phyloP scores from a whole-genome alignment of 305 asterid genomes.

The Fraxinus floribunda region DNA sequence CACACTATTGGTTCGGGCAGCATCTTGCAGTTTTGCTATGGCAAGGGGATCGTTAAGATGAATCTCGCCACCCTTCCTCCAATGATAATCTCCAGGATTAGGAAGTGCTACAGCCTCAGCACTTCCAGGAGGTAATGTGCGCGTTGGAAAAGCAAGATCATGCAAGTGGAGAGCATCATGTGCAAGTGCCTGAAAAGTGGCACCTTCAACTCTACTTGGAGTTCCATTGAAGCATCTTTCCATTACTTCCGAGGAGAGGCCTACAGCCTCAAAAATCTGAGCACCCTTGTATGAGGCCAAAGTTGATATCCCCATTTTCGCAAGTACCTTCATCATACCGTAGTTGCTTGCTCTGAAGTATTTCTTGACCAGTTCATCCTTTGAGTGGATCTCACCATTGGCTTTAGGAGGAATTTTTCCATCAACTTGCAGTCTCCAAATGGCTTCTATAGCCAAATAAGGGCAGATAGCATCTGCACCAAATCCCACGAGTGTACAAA shows the following conservation, averaged over 20 bases:
- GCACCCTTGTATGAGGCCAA: constrained; percentile 99
- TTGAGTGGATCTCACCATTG: constrained; percentile 74
- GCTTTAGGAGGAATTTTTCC: constrained; percentile 92
- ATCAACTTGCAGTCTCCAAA: constrained; percentile 94
- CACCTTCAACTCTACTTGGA: constrained; percentile 99
- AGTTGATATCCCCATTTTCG: constrained; percentile 99
- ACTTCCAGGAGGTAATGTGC: constrained; percentile 79
- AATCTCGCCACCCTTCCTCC: constrained; percentile 98
- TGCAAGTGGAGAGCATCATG: constrained; percentile 81
- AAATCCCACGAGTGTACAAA: constrained; percentile 95
- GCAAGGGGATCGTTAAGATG: constrained; percentile 98
- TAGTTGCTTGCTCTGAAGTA: constrained; percentile 85
- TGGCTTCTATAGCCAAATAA: constrained; percentile 85
- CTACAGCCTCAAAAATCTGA: constrained; percentile 99
- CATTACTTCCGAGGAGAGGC: constrained; percentile 98
- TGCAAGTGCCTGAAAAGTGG: constrained; percentile 94
- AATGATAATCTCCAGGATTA: constrained; percentile 95
- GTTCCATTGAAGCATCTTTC: constrained; percentile 91
- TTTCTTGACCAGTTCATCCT: constrained; percentile 80
- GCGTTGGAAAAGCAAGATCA: constrained; percentile 87
- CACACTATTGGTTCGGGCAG: constrained; percentile 83
- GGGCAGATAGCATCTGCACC: constrained; percentile 99
- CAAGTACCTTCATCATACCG: constrained; percentile 99
- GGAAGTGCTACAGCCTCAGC: constrained; percentile 97
- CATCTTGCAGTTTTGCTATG: constrained; percentile 92